Conservation (phyloP, 2,329 filamentous ascomycete genomes). For the Calcarisporium arbuscula region DNA sequence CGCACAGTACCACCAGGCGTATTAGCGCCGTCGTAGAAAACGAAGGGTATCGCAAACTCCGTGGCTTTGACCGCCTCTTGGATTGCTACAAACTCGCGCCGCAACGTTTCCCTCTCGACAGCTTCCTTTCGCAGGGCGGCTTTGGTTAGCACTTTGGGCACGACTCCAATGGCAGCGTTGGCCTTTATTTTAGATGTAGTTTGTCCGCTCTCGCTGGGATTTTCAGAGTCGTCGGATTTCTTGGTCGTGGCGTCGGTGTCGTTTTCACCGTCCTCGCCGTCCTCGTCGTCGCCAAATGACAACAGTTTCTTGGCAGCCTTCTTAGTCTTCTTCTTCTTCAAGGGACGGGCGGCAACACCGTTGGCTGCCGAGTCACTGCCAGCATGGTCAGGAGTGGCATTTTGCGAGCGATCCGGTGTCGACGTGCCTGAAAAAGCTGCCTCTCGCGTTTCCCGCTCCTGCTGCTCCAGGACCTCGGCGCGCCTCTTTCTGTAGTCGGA, state of each 20-base stretch:
- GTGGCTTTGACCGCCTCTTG: conserved; percentile 85
- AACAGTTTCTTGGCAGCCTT: conserved; percentile 42
- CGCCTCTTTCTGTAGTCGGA: conserved; percentile 95
- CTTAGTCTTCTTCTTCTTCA: conserved; percentile 34
- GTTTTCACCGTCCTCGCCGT: conserved; percentile 44
- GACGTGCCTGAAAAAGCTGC: conserved; percentile 39
- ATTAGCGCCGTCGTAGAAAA: conserved; percentile 94
- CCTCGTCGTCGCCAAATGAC: conserved; percentile 67
- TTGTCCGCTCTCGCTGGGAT: conserved; percentile 12
- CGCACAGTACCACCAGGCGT: conserved; percentile 77
- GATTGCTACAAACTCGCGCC: conserved; percentile 73
- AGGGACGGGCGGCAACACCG: conserved; percentile 15
- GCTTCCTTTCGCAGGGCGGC: conserved; percentile 73
- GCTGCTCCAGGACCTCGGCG: conserved; percentile 87
- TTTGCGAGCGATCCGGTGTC: conserved; percentile 43
- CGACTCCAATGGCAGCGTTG: conserved; percentile 54
- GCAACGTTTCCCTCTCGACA: conserved; percentile 67
- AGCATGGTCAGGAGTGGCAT: conserved; percentile 39
- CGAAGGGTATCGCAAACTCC: conserved; percentile 86
- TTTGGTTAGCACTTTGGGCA: conserved; percentile 67
- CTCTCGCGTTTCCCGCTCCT: conserved; percentile 73
- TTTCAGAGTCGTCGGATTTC: conserved; percentile 17
- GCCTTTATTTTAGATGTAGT: conserved; percentile 48
- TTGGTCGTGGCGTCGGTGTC: conserved; percentile 2
- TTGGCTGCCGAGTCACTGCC: conserved; percentile 24